These are phyloP conservation scores for Nakazawaea siamensis DNA, from an alignment of 805 yeast genomes.

Conservation along the genomic window DNA sequence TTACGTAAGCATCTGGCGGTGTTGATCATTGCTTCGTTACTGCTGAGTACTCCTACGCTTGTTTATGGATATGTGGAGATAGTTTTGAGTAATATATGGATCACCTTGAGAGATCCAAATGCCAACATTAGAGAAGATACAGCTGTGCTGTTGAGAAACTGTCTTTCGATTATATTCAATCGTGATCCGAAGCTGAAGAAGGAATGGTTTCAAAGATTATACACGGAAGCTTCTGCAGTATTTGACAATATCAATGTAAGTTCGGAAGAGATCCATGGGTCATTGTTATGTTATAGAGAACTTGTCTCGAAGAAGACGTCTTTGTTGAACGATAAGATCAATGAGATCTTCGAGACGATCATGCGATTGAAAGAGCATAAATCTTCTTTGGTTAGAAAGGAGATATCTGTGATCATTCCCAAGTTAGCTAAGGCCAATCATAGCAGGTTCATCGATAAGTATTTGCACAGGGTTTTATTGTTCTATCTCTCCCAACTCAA, in stretches of 20 bases:
- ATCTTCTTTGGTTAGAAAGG: slow-evolving; percentile 67
- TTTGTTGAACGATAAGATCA: slow-evolving; percentile 63
- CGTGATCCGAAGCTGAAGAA: slow-evolving; percentile 65
- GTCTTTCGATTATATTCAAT: slow-evolving; percentile 70
- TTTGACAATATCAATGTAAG: slow-evolving; percentile 23
- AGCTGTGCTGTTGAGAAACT: slow-evolving; percentile 69
- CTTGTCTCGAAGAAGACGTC: slow-evolving; percentile 65
- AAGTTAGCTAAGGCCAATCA: slow-evolving; percentile 74
- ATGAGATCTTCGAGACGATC: slow-evolving; percentile 68
- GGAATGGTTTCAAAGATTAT: slow-evolving; percentile 65
- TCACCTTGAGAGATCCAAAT: slow-evolving; percentile 76
- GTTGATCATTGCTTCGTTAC: slow-evolving; percentile 72
- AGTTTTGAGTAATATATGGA: slow-evolving; percentile 79
- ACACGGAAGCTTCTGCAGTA: slow-evolving; percentile 22
- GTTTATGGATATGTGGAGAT: slow-evolving; percentile 71
- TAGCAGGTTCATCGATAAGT: slow-evolving; percentile 66
- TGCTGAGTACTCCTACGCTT: slow-evolving; percentile 79
- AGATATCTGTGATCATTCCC: slow-evolving; percentile 80
- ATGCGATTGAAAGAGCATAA: slow-evolving; percentile 72
- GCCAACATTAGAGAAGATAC: slow-evolving; percentile 73
- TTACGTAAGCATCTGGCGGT: slow-evolving; percentile 87
- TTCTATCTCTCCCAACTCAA: slow-evolving; percentile 74
- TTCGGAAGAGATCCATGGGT: slow-evolving; percentile 77
- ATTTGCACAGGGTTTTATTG: slow-evolving; percentile 70
- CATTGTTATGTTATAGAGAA: slow-evolving; percentile 73